Percentiles rank a stretch among this genome's conserved stretches.
These are phyloP conservation scores for Pseudonectria buxi DNA, from an alignment of 2,329 filamentous ascomycete genomes.

Conservation along the genomic window DNA sequence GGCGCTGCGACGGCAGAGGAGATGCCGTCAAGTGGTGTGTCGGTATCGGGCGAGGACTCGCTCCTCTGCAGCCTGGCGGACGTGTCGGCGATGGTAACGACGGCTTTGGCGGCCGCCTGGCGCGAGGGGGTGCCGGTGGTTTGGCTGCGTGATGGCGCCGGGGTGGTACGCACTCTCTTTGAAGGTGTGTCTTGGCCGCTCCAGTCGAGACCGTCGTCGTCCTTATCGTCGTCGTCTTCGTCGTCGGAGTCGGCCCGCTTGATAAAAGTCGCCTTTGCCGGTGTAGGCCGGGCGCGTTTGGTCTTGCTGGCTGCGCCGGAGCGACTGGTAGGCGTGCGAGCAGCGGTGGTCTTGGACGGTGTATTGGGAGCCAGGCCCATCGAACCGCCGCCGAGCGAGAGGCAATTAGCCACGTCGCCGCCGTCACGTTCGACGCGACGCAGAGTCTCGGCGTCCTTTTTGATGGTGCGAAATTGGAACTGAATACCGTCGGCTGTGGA, in stretches of 20 bases:
- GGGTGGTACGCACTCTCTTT: constrained; percentile 26
- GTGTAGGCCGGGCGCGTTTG: constrained; percentile 16
- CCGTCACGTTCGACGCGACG: constrained; percentile 37
- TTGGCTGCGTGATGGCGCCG: constrained; percentile 11
- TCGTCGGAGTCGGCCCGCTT: constrained; percentile 23
- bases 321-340: constrained; percentile 17
- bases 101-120: constrained; percentile 25
- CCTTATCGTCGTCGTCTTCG: constrained; percentile 21
- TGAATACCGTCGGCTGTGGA: constrained; percentile 51
- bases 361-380: constrained; percentile 18
- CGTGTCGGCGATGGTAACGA: constrained; percentile 27
- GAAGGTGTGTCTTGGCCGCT: constrained; percentile 29
- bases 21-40: constrained; percentile 4
- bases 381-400: constrained; percentile 23
- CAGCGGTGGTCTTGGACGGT: constrained; percentile 21
- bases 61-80: constrained; percentile 22
- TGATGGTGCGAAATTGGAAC: constrained; percentile 54
- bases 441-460: constrained; percentile 44
- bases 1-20: background rate
- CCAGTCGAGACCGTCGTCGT: constrained; percentile 25
- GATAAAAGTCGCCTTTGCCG: constrained; percentile 14
- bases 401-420: constrained; percentile 37
- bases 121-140: constrained; percentile 23
- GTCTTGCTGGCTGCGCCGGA: constrained; percentile 16
- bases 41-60: constrained; percentile 20